Evolutionary conservation across 2,329 filamentous ascomycete species (phyloP).

Genomic region (Stagonosporopsis vannaccii): DNA sequence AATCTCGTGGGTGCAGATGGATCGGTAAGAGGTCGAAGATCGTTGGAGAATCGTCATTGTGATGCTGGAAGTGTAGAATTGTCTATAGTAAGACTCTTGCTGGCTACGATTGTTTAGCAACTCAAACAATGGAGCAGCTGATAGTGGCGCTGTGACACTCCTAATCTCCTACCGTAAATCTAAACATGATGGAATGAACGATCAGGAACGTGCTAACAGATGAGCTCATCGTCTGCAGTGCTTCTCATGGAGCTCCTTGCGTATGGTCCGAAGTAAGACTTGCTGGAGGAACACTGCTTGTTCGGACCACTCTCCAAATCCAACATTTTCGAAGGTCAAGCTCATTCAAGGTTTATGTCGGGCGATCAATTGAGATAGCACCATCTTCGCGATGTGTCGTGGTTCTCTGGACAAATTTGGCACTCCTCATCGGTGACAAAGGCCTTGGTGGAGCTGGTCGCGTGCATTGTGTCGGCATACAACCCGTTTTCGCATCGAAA

Average conservation of each 20-base stretch:
- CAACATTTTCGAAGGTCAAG: neutral
- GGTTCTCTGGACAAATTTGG: neutral
- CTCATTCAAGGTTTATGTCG: neutral
- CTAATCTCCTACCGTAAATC: neutral
- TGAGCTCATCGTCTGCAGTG: neutral
- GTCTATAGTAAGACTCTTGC: neutral
- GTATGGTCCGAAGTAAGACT: neutral
- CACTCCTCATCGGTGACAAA: constrained; percentile 12
- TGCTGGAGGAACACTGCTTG: neutral
- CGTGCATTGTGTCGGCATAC: constrained; percentile 9
- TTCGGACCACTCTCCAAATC: neutral
- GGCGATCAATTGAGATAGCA: neutral
- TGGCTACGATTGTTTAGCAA: neutral
- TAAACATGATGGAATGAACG: neutral
- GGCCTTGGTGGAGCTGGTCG: constrained; percentile 12
- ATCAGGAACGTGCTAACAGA: neutral
- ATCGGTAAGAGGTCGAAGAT: neutral
- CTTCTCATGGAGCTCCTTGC: neutral
- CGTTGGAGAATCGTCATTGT: neutral
- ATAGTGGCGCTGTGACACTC: too few species aligned
- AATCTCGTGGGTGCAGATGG: neutral
- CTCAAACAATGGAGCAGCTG: neutral
- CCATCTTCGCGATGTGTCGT: neutral
- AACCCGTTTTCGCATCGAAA: constrained; percentile 17
- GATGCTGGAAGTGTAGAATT: neutral